A percentile compares a stretch with the other conserved stretches of the same genome.
Evolutionary conservation across 2,329 filamentous ascomycete genomes (phyloP).

Genomic region (Fonsecaea erecta): DNA sequence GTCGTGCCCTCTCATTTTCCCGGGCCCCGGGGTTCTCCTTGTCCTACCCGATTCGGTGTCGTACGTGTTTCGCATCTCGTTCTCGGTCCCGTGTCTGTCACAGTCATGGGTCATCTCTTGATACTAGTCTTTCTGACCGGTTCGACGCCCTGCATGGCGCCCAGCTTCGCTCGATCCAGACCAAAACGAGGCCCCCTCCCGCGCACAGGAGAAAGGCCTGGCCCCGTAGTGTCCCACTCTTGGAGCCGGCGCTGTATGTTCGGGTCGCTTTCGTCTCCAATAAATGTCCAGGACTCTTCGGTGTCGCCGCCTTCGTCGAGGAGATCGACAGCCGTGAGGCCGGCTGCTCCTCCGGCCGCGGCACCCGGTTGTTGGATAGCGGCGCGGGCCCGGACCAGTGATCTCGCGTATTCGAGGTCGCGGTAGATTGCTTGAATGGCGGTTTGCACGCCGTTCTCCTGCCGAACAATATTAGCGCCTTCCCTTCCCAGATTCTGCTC

Average conservation of each 20-base stretch:
- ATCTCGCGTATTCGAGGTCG: slow-evolving; percentile 89
- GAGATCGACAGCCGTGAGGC: slow-evolving; percentile 41
- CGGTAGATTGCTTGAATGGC: slow-evolving; percentile 94
- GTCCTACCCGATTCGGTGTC: neutral
- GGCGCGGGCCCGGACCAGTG: slow-evolving; percentile 70
- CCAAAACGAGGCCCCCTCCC: slow-evolving; percentile 28
- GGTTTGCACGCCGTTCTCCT: slow-evolving; percentile 88
- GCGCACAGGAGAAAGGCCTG: slow-evolving; percentile 9
- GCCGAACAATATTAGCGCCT: slow-evolving; percentile 4
- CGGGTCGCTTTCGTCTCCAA: slow-evolving; percentile 66
- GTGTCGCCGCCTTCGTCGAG: slow-evolving; percentile 56
- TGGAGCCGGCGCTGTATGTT: slow-evolving; percentile 46
- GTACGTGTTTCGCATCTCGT: slow-evolving; percentile 2
- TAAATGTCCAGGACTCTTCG: slow-evolving; percentile 89
- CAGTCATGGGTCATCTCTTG: slow-evolving; percentile 10
- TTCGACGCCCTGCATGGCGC: slow-evolving; percentile 30
- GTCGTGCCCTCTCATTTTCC: neutral
- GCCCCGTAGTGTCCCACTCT: slow-evolving; percentile 33
- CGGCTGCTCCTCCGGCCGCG: slow-evolving; percentile 37
- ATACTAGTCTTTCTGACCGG: slow-evolving; percentile 28
- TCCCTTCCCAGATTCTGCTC: neutral
- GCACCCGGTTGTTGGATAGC: slow-evolving; percentile 12
- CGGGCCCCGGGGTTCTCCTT: neutral
- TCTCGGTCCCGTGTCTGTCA: neutral
- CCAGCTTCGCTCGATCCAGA: slow-evolving; percentile 25